Conservation (phyloP, 139 green algal genomes). For the Coelastrella sp. region DNA sequence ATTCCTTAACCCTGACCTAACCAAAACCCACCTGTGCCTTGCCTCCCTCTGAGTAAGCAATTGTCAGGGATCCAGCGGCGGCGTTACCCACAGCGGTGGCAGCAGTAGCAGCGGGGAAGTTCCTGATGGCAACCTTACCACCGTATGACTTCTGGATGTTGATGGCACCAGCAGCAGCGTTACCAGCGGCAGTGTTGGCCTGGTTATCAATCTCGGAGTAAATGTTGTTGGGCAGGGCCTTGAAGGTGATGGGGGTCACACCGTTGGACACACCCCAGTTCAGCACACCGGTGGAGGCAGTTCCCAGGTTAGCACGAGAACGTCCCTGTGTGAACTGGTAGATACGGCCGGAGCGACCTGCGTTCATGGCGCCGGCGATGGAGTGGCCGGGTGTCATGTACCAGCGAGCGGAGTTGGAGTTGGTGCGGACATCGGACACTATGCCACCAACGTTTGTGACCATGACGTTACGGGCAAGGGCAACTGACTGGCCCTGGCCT, state of each 20-base stretch:
- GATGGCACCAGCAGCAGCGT: constrained; percentile 28
- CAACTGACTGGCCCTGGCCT: constrained; percentile 22
- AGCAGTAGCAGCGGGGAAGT: constrained; percentile 38
- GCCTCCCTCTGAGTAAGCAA: constrained; percentile 26
- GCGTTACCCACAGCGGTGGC: constrained; percentile 44
- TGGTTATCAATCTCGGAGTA: constrained; percentile 37
- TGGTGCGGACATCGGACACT: constrained; percentile 8
- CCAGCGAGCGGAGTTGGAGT: constrained; percentile 28
- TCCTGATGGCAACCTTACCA: constrained; percentile 19
- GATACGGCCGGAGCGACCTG: constrained; percentile 5
- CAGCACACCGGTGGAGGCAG: neutral
- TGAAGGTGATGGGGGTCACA: neutral
- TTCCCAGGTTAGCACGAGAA: neutral
- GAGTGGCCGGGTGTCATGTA: constrained; percentile 37
- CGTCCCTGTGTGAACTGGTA: constrained; percentile 21
- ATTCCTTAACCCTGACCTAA: neutral
- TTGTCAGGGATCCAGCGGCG: neutral
- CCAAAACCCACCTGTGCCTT: constrained; percentile 8
- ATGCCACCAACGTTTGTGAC: constrained; percentile 14
- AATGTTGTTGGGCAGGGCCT: constrained; percentile 31
- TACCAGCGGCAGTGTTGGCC: constrained; percentile 9
- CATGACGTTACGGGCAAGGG: neutral
- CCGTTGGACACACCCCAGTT: constrained; percentile 29
- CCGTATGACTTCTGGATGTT: constrained; percentile 39
- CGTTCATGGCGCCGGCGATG: neutral